Percentiles rank a stretch among this genome's conserved stretches.
These are phyloP conservation scores for Ascochyta clinopodiicola DNA, from an alignment of 2,329 filamentous ascomycete species.

Conservation along the genomic window DNA sequence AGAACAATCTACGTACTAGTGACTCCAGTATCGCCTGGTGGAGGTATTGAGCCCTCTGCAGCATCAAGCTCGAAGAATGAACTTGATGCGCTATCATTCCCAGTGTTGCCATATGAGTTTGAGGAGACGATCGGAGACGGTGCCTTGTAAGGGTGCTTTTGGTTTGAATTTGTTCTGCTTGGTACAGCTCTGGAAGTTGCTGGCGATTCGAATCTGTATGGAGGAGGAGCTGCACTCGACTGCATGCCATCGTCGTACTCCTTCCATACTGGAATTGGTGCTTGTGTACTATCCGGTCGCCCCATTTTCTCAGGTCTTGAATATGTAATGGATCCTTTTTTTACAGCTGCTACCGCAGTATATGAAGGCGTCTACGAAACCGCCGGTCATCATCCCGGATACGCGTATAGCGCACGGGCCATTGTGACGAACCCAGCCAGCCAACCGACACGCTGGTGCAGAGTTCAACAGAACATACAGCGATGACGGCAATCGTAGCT, in stretches of 20 bases:
- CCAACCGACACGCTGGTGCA: background rate
- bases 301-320: background rate
- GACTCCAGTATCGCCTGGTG: constrained; percentile 20
- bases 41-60: constrained; percentile 9
- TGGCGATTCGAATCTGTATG: background rate
- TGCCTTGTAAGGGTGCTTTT: background rate
- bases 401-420: constrained; percentile 16
- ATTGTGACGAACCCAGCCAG: background rate
- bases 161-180: background rate
- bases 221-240: constrained; percentile 2
- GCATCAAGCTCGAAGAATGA: background rate
- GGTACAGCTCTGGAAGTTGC: background rate
- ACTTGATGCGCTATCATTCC: background rate
- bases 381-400: constrained; percentile 1
- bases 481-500: background rate
- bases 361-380: background rate
- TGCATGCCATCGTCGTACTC: constrained; percentile 5
- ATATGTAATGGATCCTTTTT: background rate
- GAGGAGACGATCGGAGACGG: background rate
- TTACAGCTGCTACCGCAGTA: background rate
- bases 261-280: constrained; percentile 5
- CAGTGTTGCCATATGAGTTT: background rate
- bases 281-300: constrained; percentile 5
- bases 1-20: constrained; percentile 8
- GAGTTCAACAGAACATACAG: background rate